Conservation (phyloP, 352 stramenopile species). For the Globisporangium viniferum region DNA sequence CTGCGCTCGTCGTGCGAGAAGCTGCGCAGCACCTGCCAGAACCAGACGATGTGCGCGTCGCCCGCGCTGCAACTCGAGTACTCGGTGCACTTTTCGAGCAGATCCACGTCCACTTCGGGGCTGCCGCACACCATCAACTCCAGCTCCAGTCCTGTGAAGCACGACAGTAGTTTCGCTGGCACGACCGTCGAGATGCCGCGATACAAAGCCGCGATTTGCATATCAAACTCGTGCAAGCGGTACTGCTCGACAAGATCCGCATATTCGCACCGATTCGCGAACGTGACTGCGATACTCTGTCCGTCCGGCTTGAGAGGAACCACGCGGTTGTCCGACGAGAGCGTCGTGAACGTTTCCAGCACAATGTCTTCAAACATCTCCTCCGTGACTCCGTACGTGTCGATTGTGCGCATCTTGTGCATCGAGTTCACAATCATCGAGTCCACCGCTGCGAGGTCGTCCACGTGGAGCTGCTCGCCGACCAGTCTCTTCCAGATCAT, state of each 20-base stretch:
- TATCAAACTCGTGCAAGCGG: slow-evolving; percentile 77
- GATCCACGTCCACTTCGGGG: slow-evolving; percentile 75
- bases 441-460: slow-evolving; percentile 86
- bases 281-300: slow-evolving; percentile 69
- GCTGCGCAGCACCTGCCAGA: slow-evolving; percentile 75
- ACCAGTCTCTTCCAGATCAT: slow-evolving; percentile 91
- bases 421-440: slow-evolving; percentile 88
- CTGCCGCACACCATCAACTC: slow-evolving; percentile 85
- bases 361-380: slow-evolving; percentile 91
- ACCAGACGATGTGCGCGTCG: slow-evolving; percentile 83
- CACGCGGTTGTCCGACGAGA: slow-evolving; percentile 80
- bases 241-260: slow-evolving; percentile 78
- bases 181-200: slow-evolving; percentile 76
- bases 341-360: slow-evolving; percentile 89
- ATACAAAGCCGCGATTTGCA: slow-evolving; percentile 40
- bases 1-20: slow-evolving; percentile 85
- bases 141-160: slow-evolving; percentile 80
- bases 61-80: slow-evolving; percentile 76
- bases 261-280: slow-evolving; percentile 73
- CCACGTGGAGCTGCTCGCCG: slow-evolving; percentile 55
- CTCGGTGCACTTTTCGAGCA: slow-evolving; percentile 82
- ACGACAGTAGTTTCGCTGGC: slow-evolving; percentile 58
- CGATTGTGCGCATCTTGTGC: slow-evolving; percentile 82
- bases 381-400: slow-evolving; percentile 67
- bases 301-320: slow-evolving; percentile 72